Conservation (phyloP, 2,329 filamentous ascomycete genomes). For the Calonectria hongkongensis region DNA sequence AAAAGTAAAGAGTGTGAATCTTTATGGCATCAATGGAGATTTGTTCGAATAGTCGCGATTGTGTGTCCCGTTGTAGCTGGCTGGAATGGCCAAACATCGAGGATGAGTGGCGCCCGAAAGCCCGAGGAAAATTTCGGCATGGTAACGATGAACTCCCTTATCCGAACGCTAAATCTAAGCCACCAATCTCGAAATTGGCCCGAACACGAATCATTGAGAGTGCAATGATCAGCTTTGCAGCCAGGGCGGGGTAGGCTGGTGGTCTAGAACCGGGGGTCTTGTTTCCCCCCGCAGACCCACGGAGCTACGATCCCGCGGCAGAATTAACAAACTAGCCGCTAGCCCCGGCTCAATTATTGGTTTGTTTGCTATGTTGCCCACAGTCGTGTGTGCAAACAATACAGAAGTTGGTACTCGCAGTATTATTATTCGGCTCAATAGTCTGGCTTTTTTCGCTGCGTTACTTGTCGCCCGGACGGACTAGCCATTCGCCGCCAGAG, state of each 20-base stretch:
- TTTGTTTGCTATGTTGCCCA: background rate
- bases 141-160: background rate
- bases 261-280: background rate
- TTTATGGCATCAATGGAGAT: slow-evolving; percentile 6
- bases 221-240: background rate
- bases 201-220: slow-evolving; percentile 11
- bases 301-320: slow-evolving; percentile 30
- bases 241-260: slow-evolving; percentile 35
- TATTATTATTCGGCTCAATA: background rate
- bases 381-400: background rate
- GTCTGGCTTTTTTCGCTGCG: background rate
- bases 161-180: background rate
- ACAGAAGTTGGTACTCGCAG: background rate
- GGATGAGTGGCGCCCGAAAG: slow-evolving; percentile 32
- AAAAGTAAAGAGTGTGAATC: background rate
- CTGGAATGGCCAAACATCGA: background rate
- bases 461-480: background rate
- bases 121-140: slow-evolving; percentile 35
- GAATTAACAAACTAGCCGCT: slow-evolving; percentile 20
- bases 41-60: background rate
- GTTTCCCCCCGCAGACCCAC: slow-evolving; percentile 35
- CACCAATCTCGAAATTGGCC: slow-evolving; percentile 6
- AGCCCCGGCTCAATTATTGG: slow-evolving; percentile 38
- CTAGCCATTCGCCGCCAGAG: background rate
- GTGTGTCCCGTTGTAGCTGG: background rate